A percentile compares a stretch with the other conserved stretches of the same genome.
phyloP scores from a whole-genome alignment of 2,329 filamentous ascomycete genomes.

The Exserohilum rostratum region DNA sequence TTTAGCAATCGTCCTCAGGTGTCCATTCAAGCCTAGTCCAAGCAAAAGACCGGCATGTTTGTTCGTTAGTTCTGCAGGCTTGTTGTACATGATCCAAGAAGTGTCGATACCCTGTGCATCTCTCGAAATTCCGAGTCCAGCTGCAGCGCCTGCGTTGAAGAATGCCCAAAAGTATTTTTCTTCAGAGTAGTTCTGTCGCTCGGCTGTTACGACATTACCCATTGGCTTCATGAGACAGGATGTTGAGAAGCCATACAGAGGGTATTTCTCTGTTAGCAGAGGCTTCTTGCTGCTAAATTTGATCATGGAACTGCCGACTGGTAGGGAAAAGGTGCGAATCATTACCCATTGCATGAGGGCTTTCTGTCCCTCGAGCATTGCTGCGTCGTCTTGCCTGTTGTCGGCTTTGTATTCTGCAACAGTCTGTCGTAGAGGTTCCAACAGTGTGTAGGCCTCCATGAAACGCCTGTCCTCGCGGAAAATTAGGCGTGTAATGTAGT shows the following conservation, averaged over 20 bases:
- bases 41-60: slow-evolving; percentile 94
- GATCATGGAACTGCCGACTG: slow-evolving; percentile 83
- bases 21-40: slow-evolving; percentile 89
- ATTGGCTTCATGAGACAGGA: slow-evolving; percentile 90
- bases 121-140: slow-evolving; percentile 86
- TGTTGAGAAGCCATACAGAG: slow-evolving; percentile 87
- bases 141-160: slow-evolving; percentile 95
- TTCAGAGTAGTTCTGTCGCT: slow-evolving; percentile 85
- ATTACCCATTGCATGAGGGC: slow-evolving; percentile 86
- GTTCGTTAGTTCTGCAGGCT: slow-evolving; percentile 89
- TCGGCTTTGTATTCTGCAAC: slow-evolving; percentile 77
- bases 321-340: slow-evolving; percentile 84
- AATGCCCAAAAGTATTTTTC: slow-evolving; percentile 99
- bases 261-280: slow-evolving; percentile 88
- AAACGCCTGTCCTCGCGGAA: slow-evolving; percentile 92
- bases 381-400: slow-evolving; percentile 80
- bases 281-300: slow-evolving; percentile 88
- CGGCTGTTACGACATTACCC: slow-evolving; percentile 91
- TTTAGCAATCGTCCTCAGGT: slow-evolving; percentile 91
- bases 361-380: slow-evolving; percentile 91
- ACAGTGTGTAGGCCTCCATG: slow-evolving; percentile 79
- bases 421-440: slow-evolving; percentile 84
- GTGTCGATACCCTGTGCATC: slow-evolving; percentile 94
- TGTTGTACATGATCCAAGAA: slow-evolving; percentile 99
- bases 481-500: slow-evolving; percentile 81